Percentiles rank a stretch among this genome's conserved stretches.
These are phyloP conservation scores for Lactarius quietus DNA, from an alignment of 768 basidiomycete genomes.

Conservation along the genomic window DNA sequence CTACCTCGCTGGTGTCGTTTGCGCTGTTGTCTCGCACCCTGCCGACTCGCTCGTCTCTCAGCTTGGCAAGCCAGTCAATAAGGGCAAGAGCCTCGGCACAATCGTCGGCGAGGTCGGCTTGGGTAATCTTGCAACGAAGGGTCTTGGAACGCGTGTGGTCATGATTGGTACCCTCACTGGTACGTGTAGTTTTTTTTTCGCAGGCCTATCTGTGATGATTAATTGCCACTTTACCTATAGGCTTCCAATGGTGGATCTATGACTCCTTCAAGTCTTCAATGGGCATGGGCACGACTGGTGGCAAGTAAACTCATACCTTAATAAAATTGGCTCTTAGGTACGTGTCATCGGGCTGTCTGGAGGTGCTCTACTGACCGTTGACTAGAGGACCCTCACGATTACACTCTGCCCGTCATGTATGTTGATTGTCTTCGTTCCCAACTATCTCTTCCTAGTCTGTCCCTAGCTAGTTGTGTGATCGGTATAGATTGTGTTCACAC, in stretches of 20 bases:
- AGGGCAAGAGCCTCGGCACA: constrained; percentile 69
- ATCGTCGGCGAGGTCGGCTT: constrained; percentile 72
- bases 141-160: constrained; percentile 81
- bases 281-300: constrained; percentile 86
- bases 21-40: constrained; percentile 94
- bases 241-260: constrained; percentile 95
- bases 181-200: constrained; percentile 2
- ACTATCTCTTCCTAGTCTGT: constrained; percentile 18
- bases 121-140: constrained; percentile 68
- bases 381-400: constrained; percentile 14
- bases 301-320: constrained; percentile 53
- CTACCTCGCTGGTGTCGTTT: constrained; percentile 93
- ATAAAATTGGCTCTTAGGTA: constrained; percentile 1
- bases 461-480: constrained; percentile 20
- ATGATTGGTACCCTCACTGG: constrained; percentile 55
- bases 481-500: constrained; percentile 14
- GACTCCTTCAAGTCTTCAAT: constrained; percentile 80
- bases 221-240: constrained; percentile 44
- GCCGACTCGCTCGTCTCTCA: constrained; percentile 91
- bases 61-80: constrained; percentile 87
- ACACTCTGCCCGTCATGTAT: constrained; percentile 7
- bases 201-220: background rate
- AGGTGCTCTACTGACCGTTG: background rate
- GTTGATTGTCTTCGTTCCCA: constrained; percentile 3
- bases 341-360: no score